Conservation (phyloP, 495 filamentous ascomycete genomes). For the Margaritispora aquatica region DNA sequence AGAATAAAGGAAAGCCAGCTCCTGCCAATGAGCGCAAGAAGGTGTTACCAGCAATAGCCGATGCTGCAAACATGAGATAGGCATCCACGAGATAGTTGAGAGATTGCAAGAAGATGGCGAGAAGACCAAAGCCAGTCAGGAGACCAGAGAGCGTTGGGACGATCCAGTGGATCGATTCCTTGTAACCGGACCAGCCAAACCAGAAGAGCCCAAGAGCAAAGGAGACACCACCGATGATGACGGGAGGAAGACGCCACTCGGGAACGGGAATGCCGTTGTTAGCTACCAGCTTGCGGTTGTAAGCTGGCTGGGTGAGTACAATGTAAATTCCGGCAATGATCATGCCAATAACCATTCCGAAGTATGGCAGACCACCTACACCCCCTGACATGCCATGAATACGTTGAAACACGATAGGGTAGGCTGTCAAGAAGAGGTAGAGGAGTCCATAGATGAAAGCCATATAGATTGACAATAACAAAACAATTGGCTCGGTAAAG, state of each 20-base stretch:
- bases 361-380: slow-evolving; percentile 67
- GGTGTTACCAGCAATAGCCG: slow-evolving; percentile 84
- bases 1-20: slow-evolving; percentile 78
- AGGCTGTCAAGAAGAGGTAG: slow-evolving; percentile 77
- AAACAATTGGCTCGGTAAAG: slow-evolving; percentile 74
- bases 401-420: slow-evolving; percentile 70
- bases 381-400: slow-evolving; percentile 63
- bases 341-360: slow-evolving; percentile 75
- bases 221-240: slow-evolving; percentile 66
- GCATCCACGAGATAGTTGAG: slow-evolving; percentile 86
- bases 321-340: slow-evolving; percentile 61
- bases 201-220: slow-evolving; percentile 79
- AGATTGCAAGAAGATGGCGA: slow-evolving; percentile 78
- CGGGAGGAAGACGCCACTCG: slow-evolving; percentile 79
- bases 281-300: slow-evolving; percentile 59
- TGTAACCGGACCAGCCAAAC: slow-evolving; percentile 79
- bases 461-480: slow-evolving; percentile 71
- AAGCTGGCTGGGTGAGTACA: slow-evolving; percentile 59
- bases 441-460: slow-evolving; percentile 76
- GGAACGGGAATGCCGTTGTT: slow-evolving; percentile 72
- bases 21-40: slow-evolving; percentile 75
- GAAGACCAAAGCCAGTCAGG: slow-evolving; percentile 51
- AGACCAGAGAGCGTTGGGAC: slow-evolving; percentile 68
- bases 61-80: slow-evolving; percentile 85
- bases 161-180: slow-evolving; percentile 66